Conservation (phyloP, 2,329 filamentous ascomycete genomes). For the Huntiella omanensis region DNA sequence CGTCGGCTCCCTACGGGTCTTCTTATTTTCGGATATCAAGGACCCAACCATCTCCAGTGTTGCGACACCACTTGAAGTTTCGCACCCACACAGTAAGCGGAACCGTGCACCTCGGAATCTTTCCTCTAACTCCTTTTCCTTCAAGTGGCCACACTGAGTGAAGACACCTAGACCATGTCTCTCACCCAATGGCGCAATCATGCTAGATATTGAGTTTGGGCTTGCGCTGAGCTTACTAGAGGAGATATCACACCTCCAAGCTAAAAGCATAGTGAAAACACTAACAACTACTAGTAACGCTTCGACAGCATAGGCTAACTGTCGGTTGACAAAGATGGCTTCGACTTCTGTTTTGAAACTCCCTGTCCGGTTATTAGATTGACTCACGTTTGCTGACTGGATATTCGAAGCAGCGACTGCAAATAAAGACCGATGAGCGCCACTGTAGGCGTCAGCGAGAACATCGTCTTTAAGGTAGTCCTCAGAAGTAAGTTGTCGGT, state of each 20-base stretch:
- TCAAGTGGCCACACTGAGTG: slow-evolving; percentile 1
- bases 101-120: slow-evolving; percentile 10
- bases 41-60: too few species aligned
- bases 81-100: slow-evolving; percentile 10
- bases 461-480: too few species aligned
- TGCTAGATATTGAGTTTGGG: slow-evolving; percentile 15
- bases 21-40: too few species aligned
- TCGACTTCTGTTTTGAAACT: too few species aligned
- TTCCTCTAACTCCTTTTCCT: not conserved
- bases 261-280: slow-evolving; percentile 8
- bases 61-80: too few species aligned
- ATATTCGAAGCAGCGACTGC: too few species aligned
- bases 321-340: slow-evolving; percentile 20
- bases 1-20: too few species aligned
- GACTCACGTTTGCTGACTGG: too few species aligned
- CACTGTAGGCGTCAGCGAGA: too few species aligned
- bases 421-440: too few species aligned
- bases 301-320: slow-evolving; percentile 17
- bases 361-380: too few species aligned
- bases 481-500: too few species aligned
- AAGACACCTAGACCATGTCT: slow-evolving; percentile 10
- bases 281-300: slow-evolving; percentile 14
- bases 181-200: slow-evolving; percentile 13
- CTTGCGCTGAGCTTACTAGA: slow-evolving; percentile 12
- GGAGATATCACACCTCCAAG: slow-evolving; percentile 10